Evolutionary conservation across 805 yeast genomes (phyloP), one percentile per base, ranked within the genome.

Genomic region (Cyberlindnera subsufficiens): DNA sequence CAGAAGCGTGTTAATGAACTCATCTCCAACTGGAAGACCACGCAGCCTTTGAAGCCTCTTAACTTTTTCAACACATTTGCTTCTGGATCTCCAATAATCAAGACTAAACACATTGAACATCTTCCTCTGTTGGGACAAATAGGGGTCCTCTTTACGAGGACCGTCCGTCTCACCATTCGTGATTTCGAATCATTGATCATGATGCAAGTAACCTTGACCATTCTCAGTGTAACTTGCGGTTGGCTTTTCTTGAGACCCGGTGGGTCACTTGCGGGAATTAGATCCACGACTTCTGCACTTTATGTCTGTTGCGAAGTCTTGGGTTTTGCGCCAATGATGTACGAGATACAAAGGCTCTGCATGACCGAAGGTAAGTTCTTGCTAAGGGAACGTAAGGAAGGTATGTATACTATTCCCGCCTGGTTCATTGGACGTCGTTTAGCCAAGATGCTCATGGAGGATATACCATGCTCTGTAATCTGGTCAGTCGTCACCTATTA

Each of bases 221-320:
- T 75, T 0, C 50, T 85, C 47, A 83, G 88, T 0, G 55, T 78
- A 2, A 64, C 79, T n/a, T 64, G 75, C 34, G 96, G 96, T 0
- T 85, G 93, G 89, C 72, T 87, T 34, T 87, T 81, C 54, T 82
- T 63, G 56, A 75, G 75, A 50, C 89, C 89, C 3, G 75, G 72
- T 16, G 69, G 72, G 3, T 67, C 76, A 11, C 49, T 80, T 30
- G 71, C 80, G 1, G 95, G 95, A 6, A 71, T 85, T 17, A 64
- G 95, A 47, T 72, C 95, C 1, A 60, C 58, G 6, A 61, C 76
- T 22, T 75, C 79, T 10, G 65, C 79, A 1, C 49, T 79, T 6
- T 80, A 81, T 54, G 71, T 74, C 10, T 64, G 78, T 5, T 65
- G 68, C 35, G 76, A 80, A 14, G 58, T 77, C 8, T 79, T 77